A percentile compares a stretch with the other conserved stretches of the same genome.
phyloP scores from a whole-genome alignment of 2,329 filamentous ascomycete genomes.

The Penicillium freii region DNA sequence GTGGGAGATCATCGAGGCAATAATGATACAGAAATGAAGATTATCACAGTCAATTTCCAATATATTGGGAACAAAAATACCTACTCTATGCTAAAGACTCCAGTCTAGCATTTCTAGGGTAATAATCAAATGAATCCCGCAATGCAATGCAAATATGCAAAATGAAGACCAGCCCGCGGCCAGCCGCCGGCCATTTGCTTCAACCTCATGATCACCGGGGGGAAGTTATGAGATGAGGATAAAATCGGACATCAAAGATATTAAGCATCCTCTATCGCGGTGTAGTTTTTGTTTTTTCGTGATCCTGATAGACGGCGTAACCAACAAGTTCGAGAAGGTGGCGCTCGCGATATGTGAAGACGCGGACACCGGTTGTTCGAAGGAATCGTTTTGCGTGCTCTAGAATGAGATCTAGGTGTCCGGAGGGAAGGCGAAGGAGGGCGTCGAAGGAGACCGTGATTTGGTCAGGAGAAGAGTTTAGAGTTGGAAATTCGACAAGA shows the following conservation, averaged over 20 bases:
- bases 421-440: conserved; percentile 11
- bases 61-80: neutral
- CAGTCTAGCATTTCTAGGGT: neutral
- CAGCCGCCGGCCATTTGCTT: neutral
- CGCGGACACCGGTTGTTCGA: conserved; percentile 9
- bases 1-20: neutral
- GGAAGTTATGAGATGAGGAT: neutral
- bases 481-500: conserved; percentile 1
- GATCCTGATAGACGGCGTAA: conserved; percentile 23
- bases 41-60: neutral
- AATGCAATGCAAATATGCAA: conserved; percentile 5
- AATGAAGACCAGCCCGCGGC: neutral
- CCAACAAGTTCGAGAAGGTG: conserved; percentile 24
- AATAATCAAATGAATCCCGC: neutral
- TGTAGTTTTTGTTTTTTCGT: neutral
- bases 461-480: neutral
- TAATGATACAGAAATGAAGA: neutral
- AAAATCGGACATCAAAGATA: neutral
- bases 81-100: neutral
- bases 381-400: conserved; percentile 18
- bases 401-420: neutral
- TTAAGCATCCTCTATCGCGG: conserved; percentile 1
- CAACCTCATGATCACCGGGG: neutral
- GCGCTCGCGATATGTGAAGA: conserved; percentile 25
- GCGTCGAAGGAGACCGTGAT: conserved; percentile 17